Evolutionary conservation across 2,329 filamentous ascomycete genomes (phyloP).

Genomic region (Colletotrichum sp.): DNA sequence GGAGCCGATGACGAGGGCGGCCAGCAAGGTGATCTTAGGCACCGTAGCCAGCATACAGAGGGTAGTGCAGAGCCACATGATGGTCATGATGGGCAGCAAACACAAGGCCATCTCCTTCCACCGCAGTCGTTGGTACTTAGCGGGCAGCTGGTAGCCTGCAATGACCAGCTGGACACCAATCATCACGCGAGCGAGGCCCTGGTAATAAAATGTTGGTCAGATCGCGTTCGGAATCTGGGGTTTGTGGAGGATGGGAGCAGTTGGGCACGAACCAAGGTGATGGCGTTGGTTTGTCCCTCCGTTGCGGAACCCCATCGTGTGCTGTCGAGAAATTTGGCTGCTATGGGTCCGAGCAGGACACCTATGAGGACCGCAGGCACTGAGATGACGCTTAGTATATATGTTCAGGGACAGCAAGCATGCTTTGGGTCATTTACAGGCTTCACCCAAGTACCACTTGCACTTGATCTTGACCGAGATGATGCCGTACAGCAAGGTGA

Average conservation of each 20-base stretch:
- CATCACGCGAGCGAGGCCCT: conserved; percentile 59
- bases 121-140: conserved; percentile 53
- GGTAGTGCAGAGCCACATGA: conserved; percentile 66
- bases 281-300: conserved; percentile 32
- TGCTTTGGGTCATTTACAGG: conserved; percentile 39
- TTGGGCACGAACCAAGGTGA: conserved; percentile 39
- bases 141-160: conserved; percentile 65
- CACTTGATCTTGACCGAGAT: conserved; percentile 58
- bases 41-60: conserved; percentile 59
- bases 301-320: conserved; percentile 41
- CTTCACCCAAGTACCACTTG: conserved; percentile 60
- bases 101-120: conserved; percentile 60
- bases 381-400: conserved; percentile 24
- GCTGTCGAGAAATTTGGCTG: conserved; percentile 55
- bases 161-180: conserved; percentile 68
- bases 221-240: neutral
- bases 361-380: conserved; percentile 61
- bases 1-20: conserved; percentile 62
- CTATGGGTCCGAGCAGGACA: conserved; percentile 57
- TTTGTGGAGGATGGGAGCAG: neutral
- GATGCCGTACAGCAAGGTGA: conserved; percentile 53
- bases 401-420: fast-evolving
- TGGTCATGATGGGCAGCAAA: conserved; percentile 64
- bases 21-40: conserved; percentile 57
- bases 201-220: neutral